phyloP scores from a whole-genome alignment of 495 filamentous ascomycete genomes.

The Trichoderma erinaceum region DNA sequence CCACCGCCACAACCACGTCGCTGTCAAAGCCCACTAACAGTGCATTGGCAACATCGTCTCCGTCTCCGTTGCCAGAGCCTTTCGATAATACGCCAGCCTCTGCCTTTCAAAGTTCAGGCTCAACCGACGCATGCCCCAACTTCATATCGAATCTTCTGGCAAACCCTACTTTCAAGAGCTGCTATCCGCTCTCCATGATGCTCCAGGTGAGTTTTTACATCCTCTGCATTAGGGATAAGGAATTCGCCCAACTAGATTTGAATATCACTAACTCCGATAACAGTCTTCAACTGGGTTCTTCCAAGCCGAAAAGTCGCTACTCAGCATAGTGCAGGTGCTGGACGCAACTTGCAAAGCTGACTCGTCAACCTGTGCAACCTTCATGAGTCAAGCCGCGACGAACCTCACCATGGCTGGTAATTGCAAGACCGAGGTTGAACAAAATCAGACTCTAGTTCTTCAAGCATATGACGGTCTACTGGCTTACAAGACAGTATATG shows the following conservation, averaged over 20 bases:
- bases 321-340: constrained; percentile 61
- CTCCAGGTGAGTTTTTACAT: constrained; percentile 47
- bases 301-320: constrained; percentile 56
- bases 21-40: background rate
- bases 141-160: constrained; percentile 65
- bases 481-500: constrained; percentile 68
- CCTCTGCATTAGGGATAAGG: background rate
- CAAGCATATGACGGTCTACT: constrained; percentile 67
- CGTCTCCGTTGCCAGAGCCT: constrained; percentile 51
- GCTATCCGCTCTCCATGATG: constrained; percentile 69
- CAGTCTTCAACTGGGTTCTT: constrained; percentile 64
- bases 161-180: constrained; percentile 57
- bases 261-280: constrained; percentile 26
- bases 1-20: background rate
- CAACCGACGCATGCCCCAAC: constrained; percentile 45
- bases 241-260: background rate
- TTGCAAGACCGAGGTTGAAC: constrained; percentile 65
- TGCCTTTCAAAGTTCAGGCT: constrained; percentile 53
- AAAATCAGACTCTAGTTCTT: constrained; percentile 61
- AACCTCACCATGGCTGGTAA: constrained; percentile 50
- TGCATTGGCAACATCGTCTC: background rate
- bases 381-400: constrained; percentile 54
- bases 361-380: constrained; percentile 49
- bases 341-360: constrained; percentile 64
- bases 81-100: constrained; percentile 65